Percentiles rank a stretch among this genome's conserved stretches.
Evolutionary conservation across 2,329 filamentous ascomycete genomes (phyloP).

Genomic region (Madurella fahalii): DNA sequence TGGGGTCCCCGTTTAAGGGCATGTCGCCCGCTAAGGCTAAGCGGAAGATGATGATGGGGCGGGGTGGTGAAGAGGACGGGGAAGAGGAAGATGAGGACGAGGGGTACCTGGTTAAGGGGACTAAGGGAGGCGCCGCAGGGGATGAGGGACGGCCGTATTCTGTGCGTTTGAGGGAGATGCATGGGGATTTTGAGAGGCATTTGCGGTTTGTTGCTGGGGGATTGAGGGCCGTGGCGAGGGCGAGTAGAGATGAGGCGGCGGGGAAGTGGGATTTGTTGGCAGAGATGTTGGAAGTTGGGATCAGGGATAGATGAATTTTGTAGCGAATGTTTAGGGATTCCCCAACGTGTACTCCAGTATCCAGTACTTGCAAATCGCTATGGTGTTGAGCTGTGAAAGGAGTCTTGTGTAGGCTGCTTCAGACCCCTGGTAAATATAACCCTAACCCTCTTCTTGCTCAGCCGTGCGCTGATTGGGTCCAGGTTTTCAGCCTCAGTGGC

Average conservation of each 20-base stretch:
- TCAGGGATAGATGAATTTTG: conserved; percentile 18
- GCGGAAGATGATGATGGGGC: conserved; percentile 24
- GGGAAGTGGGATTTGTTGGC: conserved; percentile 75
- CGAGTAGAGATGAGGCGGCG: conserved; percentile 57
- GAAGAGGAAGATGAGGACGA: conserved; percentile 20
- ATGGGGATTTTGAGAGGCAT: conserved; percentile 59
- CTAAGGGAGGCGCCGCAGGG: not conserved
- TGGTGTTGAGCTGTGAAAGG: no score
- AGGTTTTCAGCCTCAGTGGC: no score
- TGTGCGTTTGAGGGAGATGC: conserved; percentile 53
- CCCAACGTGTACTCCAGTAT: not conserved
- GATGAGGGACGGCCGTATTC: conserved; percentile 40
- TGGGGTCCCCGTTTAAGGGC: conserved; percentile 6
- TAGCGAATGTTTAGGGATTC: not conserved
- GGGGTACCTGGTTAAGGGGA: conserved; percentile 22
- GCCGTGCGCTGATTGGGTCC: no score
- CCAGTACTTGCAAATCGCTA: no score
- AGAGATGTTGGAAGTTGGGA: conserved; percentile 66
- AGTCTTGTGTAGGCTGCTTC: no score
- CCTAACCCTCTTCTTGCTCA: no score
- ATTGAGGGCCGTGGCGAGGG: conserved; percentile 69
- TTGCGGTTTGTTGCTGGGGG: conserved; percentile 69
- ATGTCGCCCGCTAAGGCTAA: conserved; percentile 14
- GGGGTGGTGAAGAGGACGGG: conserved; percentile 30
- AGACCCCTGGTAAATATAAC: no score